Evolutionary conservation across 2,329 filamentous ascomycete species (phyloP).

Genomic region (Clarireedia paspali): DNA sequence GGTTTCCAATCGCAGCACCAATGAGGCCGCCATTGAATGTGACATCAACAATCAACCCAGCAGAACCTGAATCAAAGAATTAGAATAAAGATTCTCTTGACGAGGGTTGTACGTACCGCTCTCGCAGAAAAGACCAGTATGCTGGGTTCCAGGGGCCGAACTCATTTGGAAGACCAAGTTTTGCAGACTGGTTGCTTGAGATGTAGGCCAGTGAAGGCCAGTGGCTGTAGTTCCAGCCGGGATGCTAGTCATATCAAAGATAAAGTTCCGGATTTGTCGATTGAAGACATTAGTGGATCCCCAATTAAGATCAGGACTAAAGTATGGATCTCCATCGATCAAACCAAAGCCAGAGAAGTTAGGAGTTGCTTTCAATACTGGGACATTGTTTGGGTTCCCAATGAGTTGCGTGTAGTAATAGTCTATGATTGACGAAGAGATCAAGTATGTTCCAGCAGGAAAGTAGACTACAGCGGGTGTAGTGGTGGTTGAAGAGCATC

Average conservation of each 20-base stretch:
- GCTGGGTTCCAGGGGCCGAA: conserved; percentile 35
- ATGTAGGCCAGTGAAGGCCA: conserved; percentile 46
- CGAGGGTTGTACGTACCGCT: conserved; percentile 29
- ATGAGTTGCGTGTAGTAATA: conserved; percentile 23
- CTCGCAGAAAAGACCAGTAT: conserved; percentile 47
- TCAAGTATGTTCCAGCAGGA: conserved; percentile 22
- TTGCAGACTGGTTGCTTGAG: conserved; percentile 50
- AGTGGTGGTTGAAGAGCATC: conserved; percentile 38
- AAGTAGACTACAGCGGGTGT: conserved; percentile 33
- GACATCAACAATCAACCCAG: conserved; percentile 52
- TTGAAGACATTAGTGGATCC: conserved; percentile 66
- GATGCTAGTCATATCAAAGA: conserved; percentile 46
- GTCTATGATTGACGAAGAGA: conserved; percentile 19
- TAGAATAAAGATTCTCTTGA: conserved; percentile 27
- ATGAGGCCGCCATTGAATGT: conserved; percentile 53
- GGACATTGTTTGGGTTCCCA: conserved; percentile 36
- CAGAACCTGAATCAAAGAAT: conserved; percentile 33
- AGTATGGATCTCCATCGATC: conserved; percentile 79
- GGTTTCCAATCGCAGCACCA: conserved; percentile 53
- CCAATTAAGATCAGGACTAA: conserved; percentile 62
- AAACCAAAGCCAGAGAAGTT: conserved; percentile 77
- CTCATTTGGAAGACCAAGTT: conserved; percentile 53
- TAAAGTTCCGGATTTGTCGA: conserved; percentile 55
- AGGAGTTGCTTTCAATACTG: conserved; percentile 64
- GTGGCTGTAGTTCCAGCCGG: conserved; percentile 26